Conservation (phyloP, 768 basidiomycete species). For the Hemileccinum rubropunctum region DNA sequence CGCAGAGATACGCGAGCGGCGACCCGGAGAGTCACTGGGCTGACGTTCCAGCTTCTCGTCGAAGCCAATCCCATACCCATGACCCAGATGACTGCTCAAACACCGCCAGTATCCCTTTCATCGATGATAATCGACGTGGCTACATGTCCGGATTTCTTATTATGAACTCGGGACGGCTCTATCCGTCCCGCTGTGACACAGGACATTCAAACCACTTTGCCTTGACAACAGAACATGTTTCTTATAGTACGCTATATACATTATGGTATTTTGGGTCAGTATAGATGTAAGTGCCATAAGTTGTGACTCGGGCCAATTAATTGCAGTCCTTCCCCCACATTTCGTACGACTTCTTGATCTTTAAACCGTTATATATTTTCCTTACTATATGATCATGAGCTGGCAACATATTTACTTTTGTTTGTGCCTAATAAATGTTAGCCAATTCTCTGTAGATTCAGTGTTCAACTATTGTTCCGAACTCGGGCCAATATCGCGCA, state of each 20-base stretch:
- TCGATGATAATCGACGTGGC: background rate
- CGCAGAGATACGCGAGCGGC: background rate
- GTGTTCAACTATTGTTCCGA: conserved; percentile 2
- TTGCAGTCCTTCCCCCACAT: background rate
- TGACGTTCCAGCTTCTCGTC: conserved; percentile 1
- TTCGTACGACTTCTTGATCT: background rate
- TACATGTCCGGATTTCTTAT: background rate
- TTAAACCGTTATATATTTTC: background rate
- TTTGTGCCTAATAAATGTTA: background rate
- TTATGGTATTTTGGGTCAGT: background rate
- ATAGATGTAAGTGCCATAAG: background rate
- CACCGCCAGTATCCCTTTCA: background rate
- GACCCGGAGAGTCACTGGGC: conserved; percentile 2
- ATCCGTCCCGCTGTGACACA: background rate
- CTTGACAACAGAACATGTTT: background rate
- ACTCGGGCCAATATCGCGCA: conserved; percentile 1
- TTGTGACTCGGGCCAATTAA: background rate
- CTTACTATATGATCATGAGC: no score
- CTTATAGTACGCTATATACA: background rate
- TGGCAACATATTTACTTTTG: background rate
- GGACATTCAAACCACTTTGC: background rate
- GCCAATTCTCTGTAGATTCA: background rate
- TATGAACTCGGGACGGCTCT: conserved; percentile 2
- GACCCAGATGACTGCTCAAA: background rate
- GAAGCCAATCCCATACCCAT: background rate